Evolutionary conservation across 306 rosid genomes (phyloP), one percentile per base, ranked within the genome.

Genomic region (Amphicarpaea edgeworthii): DNA sequence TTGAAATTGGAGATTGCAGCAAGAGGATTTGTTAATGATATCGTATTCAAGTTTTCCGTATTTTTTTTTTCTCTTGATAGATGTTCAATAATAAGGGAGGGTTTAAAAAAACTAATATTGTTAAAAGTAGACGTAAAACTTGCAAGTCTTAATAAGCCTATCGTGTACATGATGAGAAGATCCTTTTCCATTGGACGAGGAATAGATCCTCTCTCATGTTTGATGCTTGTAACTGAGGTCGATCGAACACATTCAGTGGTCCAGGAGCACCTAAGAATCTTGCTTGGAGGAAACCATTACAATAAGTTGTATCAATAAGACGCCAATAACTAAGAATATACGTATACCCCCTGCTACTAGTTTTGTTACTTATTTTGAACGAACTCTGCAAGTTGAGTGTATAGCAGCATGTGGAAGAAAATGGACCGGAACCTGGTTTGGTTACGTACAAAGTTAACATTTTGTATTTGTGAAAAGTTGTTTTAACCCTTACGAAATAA

Each of bases 1-100:
- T 71, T 70, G 77, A 67, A 54, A 50, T 61, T 70, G 42, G 55
- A 69, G 50, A 23, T 54, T 40, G 61, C 11, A n/a, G 75, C 11
- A 54, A 40, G 43, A 72, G 9, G 43, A 37, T 21, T 21, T 72
- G 16, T 72, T 55, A 72, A 32, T 14, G 12, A 24, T 8, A 24
- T 12, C 3, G 5, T 26, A 26, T 55, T 55, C 8, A 21, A 23
- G n/a, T 23, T 9, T 11, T 24, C 3, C 11, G 34, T 23, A 12
- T 55, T 0, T 58, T 6, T 55, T 30, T 4, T 57, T 6, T 57
- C 17, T 24, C 37, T 57, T 11, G 32, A 6, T 24, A 57, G 12
- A 24, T 23, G 19, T 24, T 24, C 5, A 24, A 58, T 26, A 26
- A 58, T 26, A 12, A 58, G 40, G 28, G 66, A 17, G 66, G 11